Base-by-base conservation (phyloP, 2,329 filamentous ascomycete species). In the Phaeoacremonium minimum region DNA sequence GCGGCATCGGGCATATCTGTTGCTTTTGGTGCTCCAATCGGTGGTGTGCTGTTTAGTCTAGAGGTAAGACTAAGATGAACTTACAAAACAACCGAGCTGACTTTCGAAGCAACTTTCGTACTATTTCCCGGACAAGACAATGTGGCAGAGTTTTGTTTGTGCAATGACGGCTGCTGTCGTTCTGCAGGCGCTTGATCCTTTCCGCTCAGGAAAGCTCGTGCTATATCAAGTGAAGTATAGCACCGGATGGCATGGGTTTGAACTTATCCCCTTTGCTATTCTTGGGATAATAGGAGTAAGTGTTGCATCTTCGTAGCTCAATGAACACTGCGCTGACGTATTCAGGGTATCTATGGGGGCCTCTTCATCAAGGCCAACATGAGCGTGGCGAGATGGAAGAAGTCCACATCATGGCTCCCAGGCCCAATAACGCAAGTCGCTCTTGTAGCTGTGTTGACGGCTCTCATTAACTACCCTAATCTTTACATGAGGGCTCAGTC, bases 61-160 rank as follows among this genome's bases (percentile, higher is more conserved):
- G 91, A 95, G 66, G 80, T 84, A 64, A 47, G 57, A 37, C 30
- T 16, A 14, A 9, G 9, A 26, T 26, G 22, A 9, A 26, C n/a
- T 13, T 11, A 11, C 4, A 3, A 4, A 4, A 9, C 15, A 9
- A 20, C n/a, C 13, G 6, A 18, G 12, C 33, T 44, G 28, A 44
- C 22, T 6, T 18, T 5, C 16, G n/a, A 41, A 86, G 77, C 88
- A 95, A 74, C 70, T 97, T 4, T 95, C 89, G 1, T 97, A 96
- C 59, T 97, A 96, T 61, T 97, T 97, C 50, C 91, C 93, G 0
- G 91, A 97, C 63, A 97, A 97, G 63, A 97, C 93, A 8, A 97
- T 98, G 93, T 98, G 93, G 93, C 93, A 96, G 59, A 95, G 89
- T 52, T 98, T 98, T 55, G 93, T 98, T 28, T 97, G 93, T 52